Percentiles rank a stretch among this genome's conserved stretches.
Evolutionary conservation across 805 yeast genomes (phyloP).

Genomic region (Ogataea salicorniae): DNA sequence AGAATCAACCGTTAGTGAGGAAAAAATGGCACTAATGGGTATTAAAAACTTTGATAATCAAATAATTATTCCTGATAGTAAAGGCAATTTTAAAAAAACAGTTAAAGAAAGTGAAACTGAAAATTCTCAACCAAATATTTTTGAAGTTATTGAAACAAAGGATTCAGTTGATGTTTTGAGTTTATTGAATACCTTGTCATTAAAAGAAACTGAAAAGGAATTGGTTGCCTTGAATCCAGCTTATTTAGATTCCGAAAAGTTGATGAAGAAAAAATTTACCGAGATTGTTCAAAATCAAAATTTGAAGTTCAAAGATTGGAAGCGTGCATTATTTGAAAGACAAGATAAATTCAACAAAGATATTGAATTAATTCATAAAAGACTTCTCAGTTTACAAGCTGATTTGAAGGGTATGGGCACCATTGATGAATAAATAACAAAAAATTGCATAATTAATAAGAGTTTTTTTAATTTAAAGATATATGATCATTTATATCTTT

Average conservation of each 20-base stretch:
- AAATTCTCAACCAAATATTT: conserved; percentile 24
- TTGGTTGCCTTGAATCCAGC: conserved; percentile 42
- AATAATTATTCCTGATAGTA: conserved; percentile 19
- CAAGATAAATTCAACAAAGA: conserved; percentile 54
- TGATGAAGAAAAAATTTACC: conserved; percentile 39
- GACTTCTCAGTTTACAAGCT: conserved; percentile 34
- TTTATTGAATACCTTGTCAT: conserved; percentile 34
- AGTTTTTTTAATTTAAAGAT: background rate
- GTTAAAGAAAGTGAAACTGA: conserved; percentile 8
- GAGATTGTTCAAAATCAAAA: conserved; percentile 46
- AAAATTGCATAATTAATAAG: background rate
- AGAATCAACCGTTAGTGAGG: conserved; percentile 18
- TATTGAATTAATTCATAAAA: conserved; percentile 38
- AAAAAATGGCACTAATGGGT: conserved; percentile 17
- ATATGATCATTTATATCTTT: background rate
- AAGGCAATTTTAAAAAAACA: conserved; percentile 24
- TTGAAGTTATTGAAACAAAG: conserved; percentile 24
- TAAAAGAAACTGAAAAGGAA: conserved; percentile 34
- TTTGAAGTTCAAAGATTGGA: conserved; percentile 57
- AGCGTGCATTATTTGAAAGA: conserved; percentile 45
- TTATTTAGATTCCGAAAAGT: conserved; percentile 39
- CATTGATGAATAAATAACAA: conserved; percentile 4
- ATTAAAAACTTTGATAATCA: conserved; percentile 17
- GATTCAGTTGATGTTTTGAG: conserved; percentile 32
- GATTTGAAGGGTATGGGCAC: conserved; percentile 16